Conservation (phyloP, 2,329 filamentous ascomycete species). For the Exophiala calicioides region DNA sequence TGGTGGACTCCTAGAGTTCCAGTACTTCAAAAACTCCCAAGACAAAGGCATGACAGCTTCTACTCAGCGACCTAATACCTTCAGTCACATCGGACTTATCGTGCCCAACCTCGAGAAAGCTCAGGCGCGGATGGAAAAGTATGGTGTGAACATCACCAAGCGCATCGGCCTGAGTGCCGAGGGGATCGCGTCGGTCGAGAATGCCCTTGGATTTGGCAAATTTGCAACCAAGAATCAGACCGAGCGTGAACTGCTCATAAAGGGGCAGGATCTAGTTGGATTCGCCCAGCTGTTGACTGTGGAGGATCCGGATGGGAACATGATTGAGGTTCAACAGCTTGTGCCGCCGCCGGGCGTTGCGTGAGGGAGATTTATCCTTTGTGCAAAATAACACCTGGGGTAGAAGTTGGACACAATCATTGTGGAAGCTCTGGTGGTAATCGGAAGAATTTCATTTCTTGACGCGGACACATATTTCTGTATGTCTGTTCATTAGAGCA, state of each 20-base stretch:
- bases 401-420: no score
- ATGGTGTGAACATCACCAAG: constrained; percentile 37
- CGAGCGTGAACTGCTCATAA: background rate
- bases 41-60: background rate
- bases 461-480: no score
- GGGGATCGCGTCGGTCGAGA: background rate
- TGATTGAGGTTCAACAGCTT: constrained; percentile 30
- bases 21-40: background rate
- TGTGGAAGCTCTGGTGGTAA: no score
- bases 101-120: constrained; percentile 37
- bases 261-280: constrained; percentile 20
- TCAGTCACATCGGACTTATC: constrained; percentile 41
- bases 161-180: constrained; percentile 22
- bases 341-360: no score
- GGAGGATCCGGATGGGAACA: constrained; percentile 32
- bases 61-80: constrained; percentile 32
- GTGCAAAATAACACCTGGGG: no score
- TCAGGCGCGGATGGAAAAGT: constrained; percentile 26
- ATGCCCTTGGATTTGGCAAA: constrained; percentile 2
- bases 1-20: background rate
- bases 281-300: constrained; percentile 25
- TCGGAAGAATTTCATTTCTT: no score
- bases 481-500: no score
- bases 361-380: no score
- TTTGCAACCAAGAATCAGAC: background rate